Base-by-base conservation (phyloP, 306 rosid genomes). In the Casuarina glauca region DNA sequence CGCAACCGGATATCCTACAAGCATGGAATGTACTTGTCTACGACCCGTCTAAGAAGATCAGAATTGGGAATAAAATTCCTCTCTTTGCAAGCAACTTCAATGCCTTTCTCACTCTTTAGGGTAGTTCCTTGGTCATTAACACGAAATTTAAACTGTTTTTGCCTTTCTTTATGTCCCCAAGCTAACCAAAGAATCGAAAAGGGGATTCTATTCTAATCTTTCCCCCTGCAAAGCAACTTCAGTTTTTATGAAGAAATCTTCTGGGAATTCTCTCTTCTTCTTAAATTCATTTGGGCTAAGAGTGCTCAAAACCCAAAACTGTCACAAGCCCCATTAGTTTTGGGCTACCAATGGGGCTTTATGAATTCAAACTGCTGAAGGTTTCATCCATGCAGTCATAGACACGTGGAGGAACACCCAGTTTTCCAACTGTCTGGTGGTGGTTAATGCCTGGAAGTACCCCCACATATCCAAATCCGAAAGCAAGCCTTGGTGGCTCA, bases 391-490 rank as follows among this genome's bases (percentile, higher is more conserved):
- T 7, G 4, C 3, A 6, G 10, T 7, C 3, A 15, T 0, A 12
- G 32, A 67, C 82, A 82, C 85, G 85, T 57, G 63, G 79, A 41
- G 35, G 5, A 20, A 3, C 44, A 51, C 66, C 16, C 26, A 2
- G 13, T 58, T 62, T 69, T 69, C 76, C 69, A 5, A 48, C 39
- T 1, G 79, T 45, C 35, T 36, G 72, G 76, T 45, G 71, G 79
- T 46, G 64, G 81, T 12, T 70, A 63, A 74, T 38, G 44, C 63
- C 52, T 45, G 26, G 20, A 41, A 70, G 3, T 15, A 42, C 51
- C 84, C 83, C 84, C 81, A 80, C 80, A 77, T 78, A 84, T 81
- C 82, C 88, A 81, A 60, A 78, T 73, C 82, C 82, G 41, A 20
- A 3, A 12, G 3, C 42, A 26, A 26, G 32, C 19, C 20, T 69